Evolutionary conservation across 768 basidiomycete species (phyloP).

Genomic region (Hydnomerulius pinastri): DNA sequence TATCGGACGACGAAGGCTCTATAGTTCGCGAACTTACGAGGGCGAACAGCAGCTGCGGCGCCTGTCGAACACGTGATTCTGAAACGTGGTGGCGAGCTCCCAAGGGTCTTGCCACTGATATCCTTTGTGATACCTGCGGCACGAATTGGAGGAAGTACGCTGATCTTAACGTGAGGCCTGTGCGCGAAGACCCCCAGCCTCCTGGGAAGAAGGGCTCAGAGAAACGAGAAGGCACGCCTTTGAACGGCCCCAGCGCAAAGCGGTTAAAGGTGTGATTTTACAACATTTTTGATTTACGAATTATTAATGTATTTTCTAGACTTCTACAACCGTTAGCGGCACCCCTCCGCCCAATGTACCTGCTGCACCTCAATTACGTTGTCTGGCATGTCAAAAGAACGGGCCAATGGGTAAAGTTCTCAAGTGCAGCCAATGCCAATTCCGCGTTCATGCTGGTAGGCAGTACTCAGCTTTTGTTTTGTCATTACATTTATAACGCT

Average conservation of each 20-base stretch:
- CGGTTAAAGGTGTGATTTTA: slow-evolving; percentile 54
- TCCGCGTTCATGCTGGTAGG: slow-evolving; percentile 80
- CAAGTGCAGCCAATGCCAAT: slow-evolving; percentile 77
- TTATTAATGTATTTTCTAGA: slow-evolving; percentile 13
- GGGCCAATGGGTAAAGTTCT: slow-evolving; percentile 79
- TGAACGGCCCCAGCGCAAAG: slow-evolving; percentile 56
- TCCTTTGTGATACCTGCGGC: slow-evolving; percentile 86
- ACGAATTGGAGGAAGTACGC: slow-evolving; percentile 93
- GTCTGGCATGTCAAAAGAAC: slow-evolving; percentile 71
- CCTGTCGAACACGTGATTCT: slow-evolving; percentile 82
- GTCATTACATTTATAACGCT: slow-evolving; percentile 3
- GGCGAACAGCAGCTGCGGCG: slow-evolving; percentile 67
- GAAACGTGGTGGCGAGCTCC: slow-evolving; percentile 91
- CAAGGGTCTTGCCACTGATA: slow-evolving; percentile 72
- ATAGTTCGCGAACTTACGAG: slow-evolving; percentile 59
- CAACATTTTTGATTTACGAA: neutral
- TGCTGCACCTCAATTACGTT: slow-evolving; percentile 64
- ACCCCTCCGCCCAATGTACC: slow-evolving; percentile 64
- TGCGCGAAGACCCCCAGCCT: slow-evolving; percentile 64
- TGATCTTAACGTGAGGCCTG: slow-evolving; percentile 74
- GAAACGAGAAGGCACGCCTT: slow-evolving; percentile 63
- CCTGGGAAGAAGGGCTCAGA: slow-evolving; percentile 44
- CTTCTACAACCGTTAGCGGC: slow-evolving; percentile 44
- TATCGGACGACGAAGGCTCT: slow-evolving; percentile 75
- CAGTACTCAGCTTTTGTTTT: neutral